These are phyloP conservation scores for Salvia miltiorrhiza DNA, from an alignment of 257 asterid genomes.

Conservation along the genomic window DNA sequence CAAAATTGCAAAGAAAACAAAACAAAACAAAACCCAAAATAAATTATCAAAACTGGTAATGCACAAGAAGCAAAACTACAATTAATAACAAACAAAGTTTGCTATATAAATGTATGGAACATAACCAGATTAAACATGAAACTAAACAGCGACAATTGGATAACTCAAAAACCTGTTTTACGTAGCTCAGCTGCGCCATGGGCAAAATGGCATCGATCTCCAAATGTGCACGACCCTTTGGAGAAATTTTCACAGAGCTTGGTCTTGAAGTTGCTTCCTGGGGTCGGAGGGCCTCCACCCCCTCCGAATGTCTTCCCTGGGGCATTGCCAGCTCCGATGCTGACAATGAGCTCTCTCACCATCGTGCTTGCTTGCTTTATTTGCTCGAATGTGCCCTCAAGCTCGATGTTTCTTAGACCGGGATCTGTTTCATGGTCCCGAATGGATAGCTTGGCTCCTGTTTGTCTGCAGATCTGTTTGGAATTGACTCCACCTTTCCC, in stretches of 20 bases:
- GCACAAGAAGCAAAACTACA: neutral
- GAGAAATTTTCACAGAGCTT: slow-evolving; percentile 76
- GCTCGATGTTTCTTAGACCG: slow-evolving; percentile 76
- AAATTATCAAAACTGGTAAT: neutral
- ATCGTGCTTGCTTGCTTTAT: slow-evolving; percentile 61
- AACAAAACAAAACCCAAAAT: neutral
- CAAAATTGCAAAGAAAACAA: neutral
- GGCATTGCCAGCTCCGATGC: slow-evolving; percentile 38
- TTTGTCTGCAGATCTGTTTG: slow-evolving; percentile 77
- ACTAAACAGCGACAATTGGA: too few relatives aligned
- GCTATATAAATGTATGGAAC: neutral
- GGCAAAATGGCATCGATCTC: slow-evolving; percentile 90
- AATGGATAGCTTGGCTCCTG: slow-evolving; percentile 74
- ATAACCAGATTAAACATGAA: neutral
- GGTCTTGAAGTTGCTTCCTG: slow-evolving; percentile 63
- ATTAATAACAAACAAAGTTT: neutral
- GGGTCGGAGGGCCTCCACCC: slow-evolving; percentile 40
- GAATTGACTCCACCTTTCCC: slow-evolving; percentile 90
- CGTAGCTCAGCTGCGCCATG: slow-evolving; percentile 81
- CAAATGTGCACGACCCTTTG: slow-evolving; percentile 87
- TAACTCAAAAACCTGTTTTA: slow-evolving; percentile 36
- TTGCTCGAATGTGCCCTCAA: slow-evolving; percentile 86
- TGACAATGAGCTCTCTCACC: slow-evolving; percentile 70
- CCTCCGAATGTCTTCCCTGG: slow-evolving; percentile 21
- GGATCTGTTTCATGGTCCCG: slow-evolving; percentile 80